Evolutionary conservation across 352 stramenopile species (phyloP), one percentile per base, ranked within the genome.

Genomic region (Phytophthora podocarpi): DNA sequence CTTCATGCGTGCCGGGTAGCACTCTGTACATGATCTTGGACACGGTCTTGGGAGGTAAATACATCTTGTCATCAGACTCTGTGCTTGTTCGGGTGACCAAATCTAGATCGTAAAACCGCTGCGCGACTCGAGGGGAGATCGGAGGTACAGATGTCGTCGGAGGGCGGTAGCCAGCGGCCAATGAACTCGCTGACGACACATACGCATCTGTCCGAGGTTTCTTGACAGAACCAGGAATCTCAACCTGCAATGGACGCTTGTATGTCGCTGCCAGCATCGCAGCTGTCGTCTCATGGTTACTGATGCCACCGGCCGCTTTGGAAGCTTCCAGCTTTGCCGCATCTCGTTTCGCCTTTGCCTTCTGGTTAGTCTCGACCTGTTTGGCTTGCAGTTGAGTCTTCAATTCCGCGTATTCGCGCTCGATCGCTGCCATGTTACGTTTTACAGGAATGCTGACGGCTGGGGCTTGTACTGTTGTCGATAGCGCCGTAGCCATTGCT

Each of bases 101-200:
- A 59, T 91, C 82, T 1, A 91, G 48, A 26, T 93, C 81, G 41
- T 85, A 93, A 45, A 90, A 62, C 40, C 89, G 76, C 64, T 93
- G 76, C 2, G 78, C 80, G 5, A 85, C 65, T 2, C 58, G 77
- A 20, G 83, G 78, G 4, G 83, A 88, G 21, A 90, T 77, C 6
- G 75, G 63, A 24, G 61, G 32, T 6, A 69, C 41, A 1, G 45
- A 53, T 5, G 52, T 57, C 18, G 70, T 45, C 8, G 50, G 23
- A 21, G 51, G 39, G 18, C 41, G 40, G n/a, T 58, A 62, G n/a
- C 24, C 23, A 9, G 40, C 53, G 16, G 35, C 18, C 21, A 36
- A 18, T 13, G 42, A 10, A n/a, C 41, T 42, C 18, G 52, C 26
- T 10, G 39, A 6, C 6, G n/a, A 26, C 3, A 15, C 37, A 34